phyloP scores from a whole-genome alignment of 305 asterid species.

The Ruellia speciosa region DNA sequence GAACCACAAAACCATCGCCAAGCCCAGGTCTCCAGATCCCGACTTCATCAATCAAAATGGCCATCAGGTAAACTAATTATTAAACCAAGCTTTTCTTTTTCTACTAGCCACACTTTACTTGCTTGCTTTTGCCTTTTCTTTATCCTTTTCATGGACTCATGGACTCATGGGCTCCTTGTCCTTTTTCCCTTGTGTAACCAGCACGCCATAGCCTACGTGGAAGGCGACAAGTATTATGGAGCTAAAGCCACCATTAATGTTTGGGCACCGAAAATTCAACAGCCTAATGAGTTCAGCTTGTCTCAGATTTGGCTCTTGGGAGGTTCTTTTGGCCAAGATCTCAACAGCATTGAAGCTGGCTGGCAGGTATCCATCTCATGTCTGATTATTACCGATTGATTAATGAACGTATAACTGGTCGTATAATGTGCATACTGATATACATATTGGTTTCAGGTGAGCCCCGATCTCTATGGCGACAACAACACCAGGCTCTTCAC shows the following conservation, averaged over 20 bases:
- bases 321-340: conserved; percentile 84
- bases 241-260: conserved; percentile 90
- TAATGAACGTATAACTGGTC: no score
- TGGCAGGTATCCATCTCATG: conserved; percentile 69
- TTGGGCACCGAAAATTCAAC: conserved; percentile 93
- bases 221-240: conserved; percentile 80
- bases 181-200: conserved; percentile 17
- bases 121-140: neutral
- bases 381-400: no score
- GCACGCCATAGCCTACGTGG: conserved; percentile 88
- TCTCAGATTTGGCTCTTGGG: conserved; percentile 90
- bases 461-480: conserved; percentile 91
- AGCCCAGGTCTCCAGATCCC: conserved; percentile 68
- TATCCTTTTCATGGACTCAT: neutral
- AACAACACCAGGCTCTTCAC: conserved; percentile 87
- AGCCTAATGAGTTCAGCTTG: conserved; percentile 82
- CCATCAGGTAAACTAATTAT: conserved; percentile 44
- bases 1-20: conserved; percentile 43
- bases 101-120: neutral
- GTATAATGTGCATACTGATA: neutral
- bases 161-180: neutral
- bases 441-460: conserved; percentile 52
- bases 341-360: conserved; percentile 92
- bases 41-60: conserved; percentile 63
- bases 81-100: neutral